Evolutionary conservation across 2,329 filamentous ascomycete genomes (phyloP).

Genomic region (Tolypocladium capitatum): DNA sequence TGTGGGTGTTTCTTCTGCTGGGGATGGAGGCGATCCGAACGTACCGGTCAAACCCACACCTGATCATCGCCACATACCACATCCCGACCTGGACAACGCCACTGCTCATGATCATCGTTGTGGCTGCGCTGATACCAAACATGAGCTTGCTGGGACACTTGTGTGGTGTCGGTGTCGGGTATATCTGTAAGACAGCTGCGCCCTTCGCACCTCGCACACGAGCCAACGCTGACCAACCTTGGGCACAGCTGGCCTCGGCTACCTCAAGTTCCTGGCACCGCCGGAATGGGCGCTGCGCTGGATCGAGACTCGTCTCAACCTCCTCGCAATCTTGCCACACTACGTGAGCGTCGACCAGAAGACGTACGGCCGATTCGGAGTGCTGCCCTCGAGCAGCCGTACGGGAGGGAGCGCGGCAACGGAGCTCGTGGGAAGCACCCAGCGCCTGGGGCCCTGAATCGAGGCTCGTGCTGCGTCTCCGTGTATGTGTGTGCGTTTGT

Average conservation of each 20-base stretch:
- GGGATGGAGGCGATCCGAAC: slow-evolving; percentile 77
- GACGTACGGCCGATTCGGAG: slow-evolving; percentile 84
- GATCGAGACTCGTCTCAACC: slow-evolving; percentile 77
- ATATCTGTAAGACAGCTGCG: slow-evolving; percentile 52
- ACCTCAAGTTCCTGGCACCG: slow-evolving; percentile 78
- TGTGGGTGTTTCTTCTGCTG: slow-evolving; percentile 87
- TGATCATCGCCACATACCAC: slow-evolving; percentile 47
- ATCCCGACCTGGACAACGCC: slow-evolving; percentile 92
- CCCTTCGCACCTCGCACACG: neutral
- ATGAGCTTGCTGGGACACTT: slow-evolving; percentile 80
- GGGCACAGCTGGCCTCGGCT: slow-evolving; percentile 62
- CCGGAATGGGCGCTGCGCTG: slow-evolving; percentile 79
- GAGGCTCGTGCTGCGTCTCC: neutral
- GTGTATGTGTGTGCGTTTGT: neutral
- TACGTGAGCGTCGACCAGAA: slow-evolving; percentile 94
- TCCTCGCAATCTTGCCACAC: slow-evolving; percentile 72
- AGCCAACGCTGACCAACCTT: neutral
- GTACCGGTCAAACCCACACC: slow-evolving; percentile 66
- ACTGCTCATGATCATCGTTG: slow-evolving; percentile 60
- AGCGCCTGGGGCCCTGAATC: slow-evolving; percentile 54
- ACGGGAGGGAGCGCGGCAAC: slow-evolving; percentile 33
- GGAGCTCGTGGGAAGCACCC: slow-evolving; percentile 46
- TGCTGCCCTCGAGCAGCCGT: slow-evolving; percentile 51
- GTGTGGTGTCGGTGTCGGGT: slow-evolving; percentile 72
- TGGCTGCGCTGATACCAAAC: slow-evolving; percentile 64